Base-by-base conservation (phyloP, 1,284 basidiomycete genomes). In the Xerocomus nothofagi region DNA sequence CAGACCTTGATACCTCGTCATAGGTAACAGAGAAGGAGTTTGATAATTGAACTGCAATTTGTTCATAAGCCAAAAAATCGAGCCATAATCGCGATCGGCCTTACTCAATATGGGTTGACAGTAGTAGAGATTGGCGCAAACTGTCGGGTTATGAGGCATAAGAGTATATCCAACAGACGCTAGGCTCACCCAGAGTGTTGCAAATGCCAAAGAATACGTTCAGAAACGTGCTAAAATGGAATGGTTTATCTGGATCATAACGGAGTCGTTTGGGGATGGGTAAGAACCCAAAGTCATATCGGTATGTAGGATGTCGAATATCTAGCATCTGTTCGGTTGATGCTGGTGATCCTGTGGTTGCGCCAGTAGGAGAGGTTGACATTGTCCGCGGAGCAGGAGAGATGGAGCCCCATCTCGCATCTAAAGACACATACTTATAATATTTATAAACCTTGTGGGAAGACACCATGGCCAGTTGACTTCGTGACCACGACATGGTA, bases 41-140 rank as follows among this genome's bases (percentile, higher is more conserved):
- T 1, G 80, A 72, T 21, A 82, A 64, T 53, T 80, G 71, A 37
- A 84, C 79, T 84, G 42, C 6, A 17, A 31, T 34, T 20, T 21
- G 47, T 41, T 39, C 37, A 39, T 46, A 14, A 53, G 42, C 17
- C 18, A 8, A 24, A 26, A 11, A 34, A 24, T 14, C 14, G 8
- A 7, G 17, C 20, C n/a, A 27, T n/a, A 17, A 41, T 27, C 26
- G 39, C n/a, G 17, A 43, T 21, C 30, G 9, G 3, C 18, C 59
- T 48, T 32, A 77, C 85, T 82, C 15, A 88, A 70, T 44, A 87
- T 68, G 0, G 85, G 84, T 63, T 84, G 85, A 49, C 80, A 81
- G 51, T 87, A 88, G 58, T 87, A 87, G 40, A 87, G 63, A 54
- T 87, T 88, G 23, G 78, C 73, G 32, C 79, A 79, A 39, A 71